Percentiles rank a stretch among this genome's conserved stretches.
These are phyloP conservation scores for Saururus chinensis DNA, from an alignment of 164 flowering plant genomes.

Conservation along the genomic window DNA sequence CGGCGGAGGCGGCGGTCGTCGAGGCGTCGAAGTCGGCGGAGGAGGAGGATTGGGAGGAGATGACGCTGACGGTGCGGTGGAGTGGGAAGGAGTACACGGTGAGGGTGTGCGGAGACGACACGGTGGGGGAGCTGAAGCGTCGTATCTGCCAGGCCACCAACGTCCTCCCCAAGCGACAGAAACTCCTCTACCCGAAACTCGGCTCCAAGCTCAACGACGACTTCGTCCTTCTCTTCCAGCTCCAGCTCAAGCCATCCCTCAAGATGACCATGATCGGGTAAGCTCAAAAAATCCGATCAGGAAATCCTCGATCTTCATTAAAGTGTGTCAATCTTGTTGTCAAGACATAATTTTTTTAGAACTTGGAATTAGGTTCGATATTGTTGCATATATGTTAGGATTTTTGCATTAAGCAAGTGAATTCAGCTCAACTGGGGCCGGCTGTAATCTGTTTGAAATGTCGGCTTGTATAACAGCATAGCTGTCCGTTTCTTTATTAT, in stretches of 20 bases:
- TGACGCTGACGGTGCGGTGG: conserved; percentile 88
- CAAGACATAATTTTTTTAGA: too few species aligned
- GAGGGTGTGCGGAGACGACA: conserved; percentile 87
- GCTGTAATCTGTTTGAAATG: too few species aligned
- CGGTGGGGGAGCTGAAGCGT: conserved; percentile 83
- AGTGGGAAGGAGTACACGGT: conserved; percentile 93
- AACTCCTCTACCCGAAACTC: conserved; percentile 89
- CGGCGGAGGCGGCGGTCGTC: background rate
- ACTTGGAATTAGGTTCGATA: too few species aligned
- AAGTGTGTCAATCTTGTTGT: too few species aligned
- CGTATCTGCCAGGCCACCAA: conserved; percentile 80
- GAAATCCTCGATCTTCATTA: background rate
- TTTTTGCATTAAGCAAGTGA: too few species aligned
- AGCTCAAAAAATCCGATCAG: background rate
- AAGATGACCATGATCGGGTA: conserved; percentile 99
- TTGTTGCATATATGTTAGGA: too few species aligned
- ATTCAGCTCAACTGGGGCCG: too few species aligned
- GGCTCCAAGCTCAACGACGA: conserved; percentile 73
- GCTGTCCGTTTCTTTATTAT: too few species aligned
- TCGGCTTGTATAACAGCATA: too few species aligned
- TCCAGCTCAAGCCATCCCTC: conserved; percentile 72
- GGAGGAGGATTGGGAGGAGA: conserved; percentile 52
- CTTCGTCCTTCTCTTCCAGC: conserved; percentile 54
- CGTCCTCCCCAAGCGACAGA: conserved; percentile 92
- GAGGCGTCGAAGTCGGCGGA: background rate